A percentile compares a stretch with the other conserved stretches of the same genome.
Evolutionary conservation across 1,284 basidiomycete species (phyloP).

Genomic region (Coniferiporia sulphurascens): DNA sequence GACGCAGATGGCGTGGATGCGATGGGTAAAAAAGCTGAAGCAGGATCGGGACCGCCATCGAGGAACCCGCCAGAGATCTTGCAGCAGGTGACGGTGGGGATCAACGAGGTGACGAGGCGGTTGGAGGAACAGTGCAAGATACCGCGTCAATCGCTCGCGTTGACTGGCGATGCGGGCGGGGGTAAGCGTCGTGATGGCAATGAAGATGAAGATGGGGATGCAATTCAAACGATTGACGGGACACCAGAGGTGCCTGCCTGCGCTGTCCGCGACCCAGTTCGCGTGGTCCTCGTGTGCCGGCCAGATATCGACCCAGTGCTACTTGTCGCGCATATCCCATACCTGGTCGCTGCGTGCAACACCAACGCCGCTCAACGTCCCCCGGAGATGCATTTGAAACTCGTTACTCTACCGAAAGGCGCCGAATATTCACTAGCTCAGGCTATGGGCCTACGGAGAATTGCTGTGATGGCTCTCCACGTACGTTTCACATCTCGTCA

Average conservation of each 20-base stretch:
- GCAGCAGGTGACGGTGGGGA: conserved; percentile 58
- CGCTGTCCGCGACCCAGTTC: conserved; percentile 27
- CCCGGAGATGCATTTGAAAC: conserved; percentile 34
- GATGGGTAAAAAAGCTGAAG: not conserved
- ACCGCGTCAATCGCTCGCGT: conserved; percentile 25
- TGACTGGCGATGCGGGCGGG: conserved; percentile 6
- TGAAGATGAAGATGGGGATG: not conserved
- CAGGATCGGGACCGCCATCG: conserved; percentile 14
- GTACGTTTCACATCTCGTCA: conserved; percentile 32
- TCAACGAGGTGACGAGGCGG: conserved; percentile 76
- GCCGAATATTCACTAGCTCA: conserved; percentile 64
- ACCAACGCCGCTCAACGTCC: conserved; percentile 13
- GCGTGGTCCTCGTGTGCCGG: conserved; percentile 61
- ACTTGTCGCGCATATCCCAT: conserved; percentile 66
- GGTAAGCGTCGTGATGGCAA: not conserved
- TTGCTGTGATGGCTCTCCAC: conserved; percentile 62
- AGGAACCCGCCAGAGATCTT: conserved; percentile 38
- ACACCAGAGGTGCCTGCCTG: conserved; percentile 21
- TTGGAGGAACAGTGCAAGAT: conserved; percentile 58
- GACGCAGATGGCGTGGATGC: conserved; percentile 23
- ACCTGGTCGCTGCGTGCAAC: conserved; percentile 71
- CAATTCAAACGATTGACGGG: conserved; percentile 19
- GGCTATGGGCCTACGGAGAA: conserved; percentile 61
- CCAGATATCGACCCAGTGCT: conserved; percentile 69
- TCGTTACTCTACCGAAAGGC: conserved; percentile 69